Evolutionary conservation across 2,329 filamentous ascomycete genomes (phyloP), one percentile per base, ranked within the genome.

Genomic region (Parastagonospora avenae): DNA sequence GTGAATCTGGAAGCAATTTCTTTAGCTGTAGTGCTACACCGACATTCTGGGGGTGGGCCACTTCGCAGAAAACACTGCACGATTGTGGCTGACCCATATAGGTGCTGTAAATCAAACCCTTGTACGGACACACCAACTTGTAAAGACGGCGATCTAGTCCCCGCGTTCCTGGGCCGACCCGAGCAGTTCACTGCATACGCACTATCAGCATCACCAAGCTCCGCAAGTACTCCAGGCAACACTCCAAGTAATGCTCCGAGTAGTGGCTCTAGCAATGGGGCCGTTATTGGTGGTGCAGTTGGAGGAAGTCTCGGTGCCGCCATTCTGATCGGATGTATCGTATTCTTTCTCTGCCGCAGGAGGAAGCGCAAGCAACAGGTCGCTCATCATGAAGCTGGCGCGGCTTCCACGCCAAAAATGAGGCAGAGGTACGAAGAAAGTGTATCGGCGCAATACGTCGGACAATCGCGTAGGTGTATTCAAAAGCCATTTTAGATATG

Each of bases 71-170:
- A 45, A 10, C 19, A 63, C 15, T 35, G 7, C 7, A 63, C 63
- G 4, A 58, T 33, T 8, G 19, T 8, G 9, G 14, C 11, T 33
- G 30, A 29, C 8, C 19, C 12, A 51, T 64, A 73, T 52, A 74
- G 75, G 9, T 77, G 75, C 57, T 77, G 76, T 55, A 67, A 62
- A 30, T 56, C 52, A 1, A 63, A 73, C 41, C 65, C 76, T 12
- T 78, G 76, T 53, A 51, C 55, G 9, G 42, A 49, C 33, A 54
- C 46, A 11, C 52, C 57, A 27, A 47, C 48, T 32, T 78, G 76
- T 52, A 48, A 62, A 4, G 38, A 49, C 8, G 62, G 44, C 0
- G 61, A 71, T 47, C 59, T 77, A 1, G 45, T 55, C 6, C 54
- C 57, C 7, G 68, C 70, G 1, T 66, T 64, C 24, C 39, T 68